A percentile compares a stretch with the other conserved stretches of the same genome.
Evolutionary conservation across 2,329 filamentous ascomycete species (phyloP).

Genomic region (Phialocephala sp.): DNA sequence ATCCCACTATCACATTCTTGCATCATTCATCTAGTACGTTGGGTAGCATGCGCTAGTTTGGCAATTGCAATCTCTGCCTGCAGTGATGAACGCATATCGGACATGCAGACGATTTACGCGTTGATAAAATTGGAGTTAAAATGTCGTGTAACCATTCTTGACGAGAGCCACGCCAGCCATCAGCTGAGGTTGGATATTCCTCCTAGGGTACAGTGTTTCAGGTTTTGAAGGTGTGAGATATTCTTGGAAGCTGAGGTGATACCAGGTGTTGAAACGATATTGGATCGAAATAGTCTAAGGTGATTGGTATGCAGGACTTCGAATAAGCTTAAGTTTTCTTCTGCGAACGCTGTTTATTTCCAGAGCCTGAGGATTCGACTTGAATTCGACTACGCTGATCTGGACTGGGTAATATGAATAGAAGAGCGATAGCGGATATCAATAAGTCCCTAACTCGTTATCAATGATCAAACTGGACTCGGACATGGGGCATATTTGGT

Average conservation of each 20-base stretch:
- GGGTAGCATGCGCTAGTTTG: too few species aligned
- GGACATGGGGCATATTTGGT: not conserved
- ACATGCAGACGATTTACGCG: too few species aligned
- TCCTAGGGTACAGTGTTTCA: not conserved
- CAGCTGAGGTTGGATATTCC: constrained; percentile 6
- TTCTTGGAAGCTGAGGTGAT: not conserved
- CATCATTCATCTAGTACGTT: too few species aligned
- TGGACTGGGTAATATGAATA: not conserved
- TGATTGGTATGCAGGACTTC: not conserved
- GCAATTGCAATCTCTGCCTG: too few species aligned
- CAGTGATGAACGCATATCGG: too few species aligned
- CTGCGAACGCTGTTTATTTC: too few species aligned
- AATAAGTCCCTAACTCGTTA: not conserved
- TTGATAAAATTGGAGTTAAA: not conserved
- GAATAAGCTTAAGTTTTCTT: too few species aligned
- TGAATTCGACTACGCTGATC: too few species aligned
- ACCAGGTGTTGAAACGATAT: not conserved
- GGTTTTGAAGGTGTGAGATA: not conserved
- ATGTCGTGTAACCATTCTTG: not conserved
- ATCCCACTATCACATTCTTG: too few species aligned
- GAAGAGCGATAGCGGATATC: not conserved
- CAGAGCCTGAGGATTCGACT: too few species aligned
- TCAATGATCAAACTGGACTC: not conserved
- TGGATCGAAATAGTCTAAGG: not conserved
- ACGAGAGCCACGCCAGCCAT: constrained; percentile 2